A percentile compares a stretch with the other conserved stretches of the same genome.
phyloP scores from a whole-genome alignment of 345 rosid genomes.

The Erysimum cheiranthoides region DNA sequence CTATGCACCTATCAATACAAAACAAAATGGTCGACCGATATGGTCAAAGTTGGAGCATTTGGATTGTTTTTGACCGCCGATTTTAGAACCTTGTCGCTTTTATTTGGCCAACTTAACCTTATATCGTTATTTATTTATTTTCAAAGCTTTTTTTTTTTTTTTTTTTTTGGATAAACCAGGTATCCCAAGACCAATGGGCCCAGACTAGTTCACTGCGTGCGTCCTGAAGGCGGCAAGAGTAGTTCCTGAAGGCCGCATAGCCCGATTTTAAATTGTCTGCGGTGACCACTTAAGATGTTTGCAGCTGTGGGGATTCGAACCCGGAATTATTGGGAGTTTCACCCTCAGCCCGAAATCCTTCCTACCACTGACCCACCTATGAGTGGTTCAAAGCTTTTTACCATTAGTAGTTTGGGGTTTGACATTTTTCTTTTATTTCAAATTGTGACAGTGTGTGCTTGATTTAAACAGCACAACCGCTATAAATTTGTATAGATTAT shows the following conservation, averaged over 20 bases:
- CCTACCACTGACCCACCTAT: too few species aligned
- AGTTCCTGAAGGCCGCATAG: too few species aligned
- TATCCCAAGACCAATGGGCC: too few species aligned
- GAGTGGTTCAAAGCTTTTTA: not conserved
- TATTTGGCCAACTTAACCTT: not conserved
- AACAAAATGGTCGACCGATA: not conserved
- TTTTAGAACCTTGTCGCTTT: not conserved
- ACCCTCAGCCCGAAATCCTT: too few species aligned
- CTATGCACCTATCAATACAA: not conserved
- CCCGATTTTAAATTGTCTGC: too few species aligned
- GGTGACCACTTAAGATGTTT: too few species aligned
- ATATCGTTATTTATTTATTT: not conserved
- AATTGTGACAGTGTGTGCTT: slow-evolving; percentile 1
- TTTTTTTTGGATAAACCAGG: too few species aligned
- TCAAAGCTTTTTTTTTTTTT: not conserved
- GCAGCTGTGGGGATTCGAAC: too few species aligned
- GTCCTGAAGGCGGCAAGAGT: too few species aligned
- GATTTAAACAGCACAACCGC: slow-evolving; percentile 1
- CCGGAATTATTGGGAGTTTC: too few species aligned
- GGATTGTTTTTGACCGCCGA: slow-evolving; percentile 14
- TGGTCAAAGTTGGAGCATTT: slow-evolving; percentile 24
- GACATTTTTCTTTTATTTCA: slow-evolving; percentile 4
- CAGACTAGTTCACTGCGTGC: too few species aligned
- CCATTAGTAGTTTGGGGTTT: not conserved
- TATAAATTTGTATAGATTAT: slow-evolving; percentile 18